Evolutionary conservation across 192 early-diverging fungal species (phyloP).

Genomic region (Rhizophagus prolifer): DNA sequence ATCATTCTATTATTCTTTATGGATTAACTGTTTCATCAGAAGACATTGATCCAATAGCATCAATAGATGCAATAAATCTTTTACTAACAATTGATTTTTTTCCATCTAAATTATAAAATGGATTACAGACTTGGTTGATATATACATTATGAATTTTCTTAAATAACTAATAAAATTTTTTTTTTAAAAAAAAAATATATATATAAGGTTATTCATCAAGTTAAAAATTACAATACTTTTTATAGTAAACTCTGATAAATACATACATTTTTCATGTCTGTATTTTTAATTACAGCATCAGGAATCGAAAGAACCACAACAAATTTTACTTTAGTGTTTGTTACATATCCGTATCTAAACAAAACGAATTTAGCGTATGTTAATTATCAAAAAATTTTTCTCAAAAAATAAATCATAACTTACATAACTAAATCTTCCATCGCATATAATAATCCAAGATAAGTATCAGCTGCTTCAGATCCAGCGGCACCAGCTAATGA

Average conservation of each 20-base stretch:
- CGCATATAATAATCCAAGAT: constrained; percentile 82
- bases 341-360: constrained; percentile 78
- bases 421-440: constrained; percentile 90
- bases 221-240: not conserved
- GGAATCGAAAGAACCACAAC: constrained; percentile 65
- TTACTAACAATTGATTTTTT: constrained; percentile 53
- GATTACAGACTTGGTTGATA: constrained; percentile 77
- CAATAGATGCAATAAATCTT: constrained; percentile 58
- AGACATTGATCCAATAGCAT: constrained; percentile 47
- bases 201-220: constrained; percentile 8
- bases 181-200: not conserved
- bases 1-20: not conserved
- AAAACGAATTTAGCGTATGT: not conserved
- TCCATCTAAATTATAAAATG: constrained; percentile 75
- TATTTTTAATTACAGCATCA: constrained; percentile 75
- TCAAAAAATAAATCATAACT: constrained; percentile 14
- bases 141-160: constrained; percentile 83
- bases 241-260: not conserved
- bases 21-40: not conserved
- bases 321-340: constrained; percentile 83
- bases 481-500: constrained; percentile 34
- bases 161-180: constrained; percentile 57
- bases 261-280: constrained; percentile 76
- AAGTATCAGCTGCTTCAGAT: constrained; percentile 74
- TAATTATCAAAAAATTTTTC: constrained; percentile 1